Percentiles rank a stretch among this genome's conserved stretches.
Evolutionary conservation across 306 rosid genomes (phyloP).

Genomic region (Coriaria nepalensis): DNA sequence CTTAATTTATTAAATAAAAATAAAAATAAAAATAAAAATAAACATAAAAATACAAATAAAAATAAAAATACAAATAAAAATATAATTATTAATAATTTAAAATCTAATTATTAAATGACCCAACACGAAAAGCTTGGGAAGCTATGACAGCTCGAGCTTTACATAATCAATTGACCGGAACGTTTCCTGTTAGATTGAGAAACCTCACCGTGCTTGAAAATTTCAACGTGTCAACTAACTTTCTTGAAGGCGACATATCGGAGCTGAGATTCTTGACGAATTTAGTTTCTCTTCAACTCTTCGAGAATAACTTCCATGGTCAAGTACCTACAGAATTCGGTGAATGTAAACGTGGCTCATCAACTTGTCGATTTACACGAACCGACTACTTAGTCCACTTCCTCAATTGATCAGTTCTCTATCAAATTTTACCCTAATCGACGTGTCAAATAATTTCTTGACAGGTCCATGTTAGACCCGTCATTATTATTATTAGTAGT

Average conservation of each 20-base stretch:
- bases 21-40: no score
- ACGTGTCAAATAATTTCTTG: conserved; percentile 63
- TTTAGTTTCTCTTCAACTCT: conserved; percentile 48
- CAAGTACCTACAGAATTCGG: conserved; percentile 57
- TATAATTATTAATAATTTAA: no score
- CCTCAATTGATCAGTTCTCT: conserved; percentile 66
- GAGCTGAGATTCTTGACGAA: conserved; percentile 39
- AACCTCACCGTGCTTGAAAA: conserved; percentile 46
- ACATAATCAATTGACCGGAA: conserved; percentile 44
- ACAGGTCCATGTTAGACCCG: no score
- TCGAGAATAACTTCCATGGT: conserved; percentile 44
- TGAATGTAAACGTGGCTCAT: conserved; percentile 32
- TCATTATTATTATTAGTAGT: no score
- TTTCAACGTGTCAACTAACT: conserved; percentile 47
- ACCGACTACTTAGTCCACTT: conserved; percentile 50
- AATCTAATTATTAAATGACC: no score
- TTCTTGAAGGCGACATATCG: conserved; percentile 55
- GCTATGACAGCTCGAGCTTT: conserved; percentile 51
- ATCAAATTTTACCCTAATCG: conserved; percentile 38
- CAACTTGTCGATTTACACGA: conserved; percentile 40
- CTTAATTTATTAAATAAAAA: no score
- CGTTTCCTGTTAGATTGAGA: conserved; percentile 45
- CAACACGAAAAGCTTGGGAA: conserved; percentile 41
- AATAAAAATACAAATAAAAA: no score
- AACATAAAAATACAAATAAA: no score